A percentile compares a stretch with the other conserved stretches of the same genome.
Evolutionary conservation across 805 yeast genomes (phyloP).

Genomic region (Lachancea thermotolerans): DNA sequence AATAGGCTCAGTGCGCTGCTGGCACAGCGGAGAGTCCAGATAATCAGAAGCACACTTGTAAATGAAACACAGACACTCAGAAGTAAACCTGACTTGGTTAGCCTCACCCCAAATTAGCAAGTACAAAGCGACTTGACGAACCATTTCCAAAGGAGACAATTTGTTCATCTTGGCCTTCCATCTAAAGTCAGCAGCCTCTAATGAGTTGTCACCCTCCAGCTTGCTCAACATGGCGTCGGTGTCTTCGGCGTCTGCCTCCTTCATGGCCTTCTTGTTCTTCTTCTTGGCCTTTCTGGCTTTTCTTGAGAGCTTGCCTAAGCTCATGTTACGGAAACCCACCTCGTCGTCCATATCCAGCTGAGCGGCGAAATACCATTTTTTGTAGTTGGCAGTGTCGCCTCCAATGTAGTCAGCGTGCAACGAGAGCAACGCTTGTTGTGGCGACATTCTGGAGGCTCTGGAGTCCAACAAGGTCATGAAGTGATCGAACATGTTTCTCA

Average conservation of each 20-base stretch:
- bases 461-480: conserved; percentile 81
- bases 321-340: conserved; percentile 77
- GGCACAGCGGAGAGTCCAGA: conserved; percentile 81
- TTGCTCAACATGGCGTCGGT: conserved; percentile 54
- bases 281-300: conserved; percentile 77
- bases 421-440: conserved; percentile 76
- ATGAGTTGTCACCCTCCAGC: conserved; percentile 76
- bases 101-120: conserved; percentile 88
- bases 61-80: conserved; percentile 82
- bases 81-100: conserved; percentile 77
- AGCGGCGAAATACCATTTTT: conserved; percentile 85
- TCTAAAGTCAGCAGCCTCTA: conserved; percentile 74
- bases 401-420: conserved; percentile 85
- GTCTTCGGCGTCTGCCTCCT: conserved; percentile 56
- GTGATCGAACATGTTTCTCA: conserved; percentile 87
- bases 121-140: conserved; percentile 70
- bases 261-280: conserved; percentile 68
- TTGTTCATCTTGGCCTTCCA: conserved; percentile 79
- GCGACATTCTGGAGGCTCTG: conserved; percentile 82
- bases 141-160: conserved; percentile 68
- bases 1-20: conserved; percentile 74
- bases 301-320: conserved; percentile 64
- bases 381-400: conserved; percentile 79
- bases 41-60: conserved; percentile 94
- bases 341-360: conserved; percentile 82